These are phyloP conservation scores for Gyrodon lividus DNA, from an alignment of 768 basidiomycete genomes.

Conservation along the genomic window DNA sequence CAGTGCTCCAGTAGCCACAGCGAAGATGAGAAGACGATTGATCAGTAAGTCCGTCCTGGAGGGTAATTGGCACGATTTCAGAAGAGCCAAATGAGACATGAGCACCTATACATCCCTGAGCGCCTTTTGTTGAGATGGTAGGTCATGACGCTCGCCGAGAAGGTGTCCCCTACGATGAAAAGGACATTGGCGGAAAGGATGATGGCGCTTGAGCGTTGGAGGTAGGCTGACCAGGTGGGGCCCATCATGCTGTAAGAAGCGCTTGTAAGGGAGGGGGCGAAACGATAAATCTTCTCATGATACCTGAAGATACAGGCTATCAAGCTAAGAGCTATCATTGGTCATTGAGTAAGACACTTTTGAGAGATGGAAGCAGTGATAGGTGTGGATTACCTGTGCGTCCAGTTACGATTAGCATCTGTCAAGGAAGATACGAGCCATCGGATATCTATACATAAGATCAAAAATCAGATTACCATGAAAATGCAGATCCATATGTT, in stretches of 20 bases:
- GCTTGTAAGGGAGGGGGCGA: neutral
- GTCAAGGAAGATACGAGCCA: neutral
- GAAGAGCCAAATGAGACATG: neutral
- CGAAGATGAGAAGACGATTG: slow-evolving; percentile 1
- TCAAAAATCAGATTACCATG: slow-evolving; percentile 1
- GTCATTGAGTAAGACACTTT: neutral
- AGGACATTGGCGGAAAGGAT: slow-evolving; percentile 3
- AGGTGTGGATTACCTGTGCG: no score
- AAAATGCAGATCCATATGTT: slow-evolving; percentile 4
- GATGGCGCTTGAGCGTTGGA: neutral
- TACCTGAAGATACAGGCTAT: slow-evolving; percentile 3
- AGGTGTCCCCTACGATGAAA: slow-evolving; percentile 9
- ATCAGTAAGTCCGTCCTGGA: neutral
- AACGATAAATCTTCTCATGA: neutral
- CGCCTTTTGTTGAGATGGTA: slow-evolving; percentile 2
- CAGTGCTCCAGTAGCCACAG: slow-evolving; percentile 6
- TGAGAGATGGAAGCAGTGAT: neutral
- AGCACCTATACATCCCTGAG: neutral
- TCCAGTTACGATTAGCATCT: no score
- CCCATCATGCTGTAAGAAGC: neutral
- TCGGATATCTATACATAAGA: no score
- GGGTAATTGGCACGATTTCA: neutral
- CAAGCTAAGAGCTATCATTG: slow-evolving; percentile 1
- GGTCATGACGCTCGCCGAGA: slow-evolving; percentile 4
- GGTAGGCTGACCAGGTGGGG: slow-evolving; percentile 3